Base-by-base conservation (phyloP, 2,329 filamentous ascomycete genomes). In the Fusarium musae region DNA sequence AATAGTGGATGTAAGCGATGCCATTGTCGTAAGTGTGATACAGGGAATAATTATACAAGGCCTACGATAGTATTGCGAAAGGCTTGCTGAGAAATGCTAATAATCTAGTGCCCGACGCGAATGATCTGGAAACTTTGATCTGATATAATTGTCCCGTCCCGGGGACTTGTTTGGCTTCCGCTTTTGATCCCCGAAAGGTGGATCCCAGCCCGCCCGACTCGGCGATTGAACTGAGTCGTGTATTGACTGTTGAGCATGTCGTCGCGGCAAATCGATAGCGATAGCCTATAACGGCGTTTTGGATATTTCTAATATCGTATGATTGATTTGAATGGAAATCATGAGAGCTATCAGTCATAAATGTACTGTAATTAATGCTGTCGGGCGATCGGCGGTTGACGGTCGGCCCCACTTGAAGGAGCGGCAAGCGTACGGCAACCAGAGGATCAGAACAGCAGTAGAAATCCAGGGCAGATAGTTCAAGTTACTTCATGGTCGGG, bases 101-200 rank as follows among this genome's bases (percentile, higher is more conserved):
- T n/a, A 60, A 17, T 66, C 37, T 66, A 66, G 44, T 52, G 43
- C 40, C 64, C 52, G 64, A 52, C 9, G 16, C 16, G 26, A 13
- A 34, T 4, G 5, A 12, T 28, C 28, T 28, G 60, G 44, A 26
- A 30, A 13, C 42, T 6, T 39, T 36, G 39, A 36, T 12, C 26
- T 42, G 30, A 59, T 37, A 59, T 49, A 59, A 39, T 16, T 10
- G 6, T 10, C 2, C 12, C 9, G 11, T 7, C 4, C 56, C 62
- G 64, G 64, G 28, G 62, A 30, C 62, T 66, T 66, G 17, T 66
- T 66, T 66, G 28, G 16, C 37, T 39, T 16, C 62, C 64, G 62
- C 32, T 11, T 30, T 66, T 30, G 36, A 36, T 44, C 37, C 43
- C 63, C 63, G 63, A 59, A 59, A n/a, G 34, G n/a, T 44, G 28